These are phyloP conservation scores for Scleromitrula shiraiana DNA, from an alignment of 2,329 filamentous ascomycete genomes.

Conservation along the genomic window DNA sequence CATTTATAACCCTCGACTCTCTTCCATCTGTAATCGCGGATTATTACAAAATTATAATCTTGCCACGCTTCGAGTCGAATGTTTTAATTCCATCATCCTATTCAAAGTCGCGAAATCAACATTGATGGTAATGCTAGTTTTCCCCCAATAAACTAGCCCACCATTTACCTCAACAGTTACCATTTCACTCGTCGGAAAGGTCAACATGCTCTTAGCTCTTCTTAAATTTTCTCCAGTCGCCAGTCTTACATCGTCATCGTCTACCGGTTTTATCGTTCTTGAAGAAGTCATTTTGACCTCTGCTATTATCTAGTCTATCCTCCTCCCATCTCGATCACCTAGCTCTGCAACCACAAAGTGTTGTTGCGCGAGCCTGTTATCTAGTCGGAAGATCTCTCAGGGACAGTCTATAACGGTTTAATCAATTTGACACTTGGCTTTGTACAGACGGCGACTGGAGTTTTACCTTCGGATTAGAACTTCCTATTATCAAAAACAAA, in stretches of 20 bases:
- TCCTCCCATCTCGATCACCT: constrained; percentile 37
- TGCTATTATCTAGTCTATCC: constrained; percentile 33
- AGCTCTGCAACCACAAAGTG: constrained; percentile 31
- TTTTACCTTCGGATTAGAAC: constrained; percentile 21
- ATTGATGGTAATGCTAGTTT: constrained; percentile 25
- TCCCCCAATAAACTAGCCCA: constrained; percentile 20
- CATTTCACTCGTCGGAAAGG: constrained; percentile 28
- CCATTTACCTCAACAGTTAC: constrained; percentile 26
- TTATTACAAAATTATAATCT: neutral
- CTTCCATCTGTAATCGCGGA: too few relatives aligned
- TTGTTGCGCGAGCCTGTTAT: constrained; percentile 33
- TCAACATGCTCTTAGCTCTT: constrained; percentile 52
- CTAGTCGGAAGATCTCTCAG: constrained; percentile 36
- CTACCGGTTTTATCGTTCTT: constrained; percentile 51
- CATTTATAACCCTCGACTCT: constrained; percentile 16
- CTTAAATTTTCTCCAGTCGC: constrained; percentile 48
- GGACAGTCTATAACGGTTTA: constrained; percentile 35
- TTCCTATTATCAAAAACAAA: constrained; percentile 2
- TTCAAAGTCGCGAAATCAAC: constrained; percentile 7
- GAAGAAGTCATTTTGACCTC: constrained; percentile 35
- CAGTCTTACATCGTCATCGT: constrained; percentile 45
- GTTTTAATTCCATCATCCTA: neutral
- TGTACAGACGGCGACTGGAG: constrained; percentile 50
- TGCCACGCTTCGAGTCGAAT: constrained; percentile 1
- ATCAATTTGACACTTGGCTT: constrained; percentile 38